A percentile compares a stretch with the other conserved stretches of the same genome.
phyloP scores from a whole-genome alignment of 768 basidiomycete species.

The Hygrophorus pudorinus region DNA sequence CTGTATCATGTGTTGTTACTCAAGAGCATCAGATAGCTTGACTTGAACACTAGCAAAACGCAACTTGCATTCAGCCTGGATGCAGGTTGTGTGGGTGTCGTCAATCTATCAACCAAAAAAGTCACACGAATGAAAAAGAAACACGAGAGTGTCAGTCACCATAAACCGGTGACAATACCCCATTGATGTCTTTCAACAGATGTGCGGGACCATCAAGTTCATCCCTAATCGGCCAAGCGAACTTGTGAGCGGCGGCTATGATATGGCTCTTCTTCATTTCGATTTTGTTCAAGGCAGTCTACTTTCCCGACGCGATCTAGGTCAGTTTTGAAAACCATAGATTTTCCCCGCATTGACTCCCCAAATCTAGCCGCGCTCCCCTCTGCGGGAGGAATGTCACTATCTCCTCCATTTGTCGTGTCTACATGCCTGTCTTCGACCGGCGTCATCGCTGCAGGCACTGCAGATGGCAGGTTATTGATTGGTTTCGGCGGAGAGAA shows the following conservation, averaged over 20 bases:
- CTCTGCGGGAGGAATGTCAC: constrained; percentile 36
- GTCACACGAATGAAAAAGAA: constrained; percentile 49
- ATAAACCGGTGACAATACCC: background rate
- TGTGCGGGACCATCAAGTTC: constrained; percentile 62
- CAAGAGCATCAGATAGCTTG: constrained; percentile 46
- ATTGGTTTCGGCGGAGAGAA: constrained; percentile 61
- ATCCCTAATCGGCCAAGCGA: constrained; percentile 64
- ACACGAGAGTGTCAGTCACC: constrained; percentile 51
- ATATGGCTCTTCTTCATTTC: constrained; percentile 57
- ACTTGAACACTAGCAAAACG: constrained; percentile 42
- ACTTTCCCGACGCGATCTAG: constrained; percentile 49
- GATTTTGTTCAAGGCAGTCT: constrained; percentile 47
- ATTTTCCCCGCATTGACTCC: constrained; percentile 7
- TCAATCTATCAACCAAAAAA: constrained; percentile 43
- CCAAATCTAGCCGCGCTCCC: constrained; percentile 25
- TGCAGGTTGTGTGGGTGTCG: constrained; percentile 54
- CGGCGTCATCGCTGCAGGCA: constrained; percentile 59
- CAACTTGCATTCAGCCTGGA: constrained; percentile 64
- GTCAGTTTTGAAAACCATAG: constrained; percentile 20
- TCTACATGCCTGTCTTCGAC: constrained; percentile 47
- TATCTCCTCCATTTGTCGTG: constrained; percentile 71
- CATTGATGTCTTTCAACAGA: constrained; percentile 28
- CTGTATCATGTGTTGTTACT: constrained; percentile 7
- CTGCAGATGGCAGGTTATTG: constrained; percentile 68
- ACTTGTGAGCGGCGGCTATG: constrained; percentile 71